phyloP scores from a whole-genome alignment of 148 eudicot species.

The Tetragonia tetragonoides region DNA sequence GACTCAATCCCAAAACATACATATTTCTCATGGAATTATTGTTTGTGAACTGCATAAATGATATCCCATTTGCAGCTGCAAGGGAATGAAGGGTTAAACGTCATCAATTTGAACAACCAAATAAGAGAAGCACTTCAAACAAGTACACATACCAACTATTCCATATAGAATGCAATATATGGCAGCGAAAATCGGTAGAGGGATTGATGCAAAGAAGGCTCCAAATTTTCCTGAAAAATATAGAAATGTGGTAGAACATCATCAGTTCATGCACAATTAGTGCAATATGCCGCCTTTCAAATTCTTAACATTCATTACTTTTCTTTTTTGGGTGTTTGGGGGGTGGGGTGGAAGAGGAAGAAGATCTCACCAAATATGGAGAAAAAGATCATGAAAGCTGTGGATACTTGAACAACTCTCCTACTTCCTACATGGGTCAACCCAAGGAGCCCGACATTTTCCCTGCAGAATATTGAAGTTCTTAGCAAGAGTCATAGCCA shows the following conservation, averaged over 20 bases:
- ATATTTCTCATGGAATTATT: conserved; percentile 82
- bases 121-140: not conserved
- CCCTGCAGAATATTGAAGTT: conserved; percentile 47
- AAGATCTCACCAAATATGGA: conserved; percentile 72
- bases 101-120: not conserved
- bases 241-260: not conserved
- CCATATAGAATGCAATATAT: conserved; percentile 80
- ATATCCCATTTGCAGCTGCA: conserved; percentile 82
- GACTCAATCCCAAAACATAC: conserved; percentile 71
- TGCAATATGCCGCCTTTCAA: not conserved
- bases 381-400: conserved; percentile 92
- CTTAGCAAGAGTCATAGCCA: not conserved
- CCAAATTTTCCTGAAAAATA: conserved; percentile 80
- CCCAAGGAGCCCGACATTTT: conserved; percentile 94
- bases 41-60: conserved; percentile 80
- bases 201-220: conserved; percentile 89
- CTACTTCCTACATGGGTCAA: conserved; percentile 91
- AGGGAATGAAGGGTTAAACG: not conserved
- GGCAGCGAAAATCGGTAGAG: conserved; percentile 92
- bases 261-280: conserved; percentile 5
- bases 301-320: not conserved
- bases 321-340: not conserved
- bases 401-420: conserved; percentile 91
- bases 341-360: not conserved
- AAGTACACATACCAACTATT: conserved; percentile 67